Conservation (phyloP, 2,329 filamentous ascomycete species). For the Magnaporthiopsis incrustans region DNA sequence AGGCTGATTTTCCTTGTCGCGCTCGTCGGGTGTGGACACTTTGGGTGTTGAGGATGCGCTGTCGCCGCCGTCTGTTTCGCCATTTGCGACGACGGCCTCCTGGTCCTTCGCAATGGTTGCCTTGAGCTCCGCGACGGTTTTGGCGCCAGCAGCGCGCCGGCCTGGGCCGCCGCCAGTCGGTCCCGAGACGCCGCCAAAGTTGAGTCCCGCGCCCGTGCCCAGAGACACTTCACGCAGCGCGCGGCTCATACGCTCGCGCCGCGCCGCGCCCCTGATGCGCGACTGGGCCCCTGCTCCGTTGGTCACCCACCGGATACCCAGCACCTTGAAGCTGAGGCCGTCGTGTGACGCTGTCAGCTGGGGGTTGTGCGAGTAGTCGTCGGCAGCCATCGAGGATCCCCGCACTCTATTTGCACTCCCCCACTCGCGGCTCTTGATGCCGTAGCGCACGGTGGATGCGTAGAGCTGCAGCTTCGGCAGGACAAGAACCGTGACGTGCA, state of each 20-base stretch:
- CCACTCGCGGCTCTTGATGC: conserved; percentile 76
- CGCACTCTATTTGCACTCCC: conserved; percentile 43
- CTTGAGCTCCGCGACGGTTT: conserved; percentile 1
- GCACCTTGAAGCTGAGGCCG: conserved; percentile 82
- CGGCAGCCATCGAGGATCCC: conserved; percentile 20
- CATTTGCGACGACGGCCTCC: neutral
- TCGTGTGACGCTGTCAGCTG: conserved; percentile 47
- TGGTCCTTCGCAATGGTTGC: neutral
- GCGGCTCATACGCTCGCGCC: conserved; percentile 48
- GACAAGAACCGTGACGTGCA: conserved; percentile 81
- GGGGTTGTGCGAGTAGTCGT: neutral
- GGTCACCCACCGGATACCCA: conserved; percentile 76
- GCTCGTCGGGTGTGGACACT: conserved; percentile 17
- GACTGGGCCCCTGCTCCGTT: conserved; percentile 57
- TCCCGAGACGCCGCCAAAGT: conserved; percentile 10
- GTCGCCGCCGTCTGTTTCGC: neutral
- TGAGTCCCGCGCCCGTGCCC: conserved; percentile 10
- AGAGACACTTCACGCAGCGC: conserved; percentile 44
- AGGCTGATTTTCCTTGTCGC: conserved; percentile 40
- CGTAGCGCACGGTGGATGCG: conserved; percentile 64
- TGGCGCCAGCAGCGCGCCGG: conserved; percentile 16
- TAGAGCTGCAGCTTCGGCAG: conserved; percentile 75
- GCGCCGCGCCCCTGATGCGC: conserved; percentile 45
- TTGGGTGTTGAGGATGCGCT: neutral
- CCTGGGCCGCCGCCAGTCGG: conserved; percentile 1